Percentiles rank a stretch among this genome's conserved stretches.
Evolutionary conservation across 202 grass and related monocot species (phyloP).

Genomic region (Schoenoplectus triqueter): DNA sequence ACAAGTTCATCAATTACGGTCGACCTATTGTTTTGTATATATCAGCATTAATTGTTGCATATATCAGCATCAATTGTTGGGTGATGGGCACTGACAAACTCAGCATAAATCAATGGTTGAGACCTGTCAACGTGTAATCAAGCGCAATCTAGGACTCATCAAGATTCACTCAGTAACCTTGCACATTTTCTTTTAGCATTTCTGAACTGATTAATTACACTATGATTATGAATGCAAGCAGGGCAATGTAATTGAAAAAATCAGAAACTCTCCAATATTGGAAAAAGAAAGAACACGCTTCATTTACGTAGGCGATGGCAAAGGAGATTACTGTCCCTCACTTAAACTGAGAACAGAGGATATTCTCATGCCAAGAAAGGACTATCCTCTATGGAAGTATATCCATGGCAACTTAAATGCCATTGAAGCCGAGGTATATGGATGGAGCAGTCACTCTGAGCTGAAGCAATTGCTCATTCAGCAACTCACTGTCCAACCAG

Average conservation of each 20-base stretch:
- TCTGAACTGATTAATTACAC: not conserved
- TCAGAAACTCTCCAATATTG: not conserved
- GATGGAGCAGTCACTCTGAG: conserved; percentile 42
- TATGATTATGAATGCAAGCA: not conserved
- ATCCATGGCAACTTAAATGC: conserved; percentile 24
- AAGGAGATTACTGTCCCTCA: conserved; percentile 53
- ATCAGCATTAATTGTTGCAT: not conserved
- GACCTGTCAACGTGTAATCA: not conserved
- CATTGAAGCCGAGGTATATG: conserved; percentile 40
- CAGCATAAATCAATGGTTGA: conserved; percentile 1
- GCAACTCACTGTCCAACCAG: conserved; percentile 10
- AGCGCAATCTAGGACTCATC: not conserved
- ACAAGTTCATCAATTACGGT: not conserved
- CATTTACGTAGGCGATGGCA: conserved; percentile 53
- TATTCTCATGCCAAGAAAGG: conserved; percentile 50
- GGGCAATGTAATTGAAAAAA: conserved; percentile 42
- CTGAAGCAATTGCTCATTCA: conserved; percentile 42
- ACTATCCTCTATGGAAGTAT: conserved; percentile 43
- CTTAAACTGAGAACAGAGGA: conserved; percentile 35
- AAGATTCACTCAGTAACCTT: not conserved
- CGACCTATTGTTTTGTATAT: not conserved
- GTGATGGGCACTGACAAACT: not conserved
- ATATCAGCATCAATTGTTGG: not conserved
- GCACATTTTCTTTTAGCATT: not conserved
- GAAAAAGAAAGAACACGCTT: conserved; percentile 26